phyloP scores from a whole-genome alignment of 495 filamentous ascomycete species.

The Copromyces sp. region DNA sequence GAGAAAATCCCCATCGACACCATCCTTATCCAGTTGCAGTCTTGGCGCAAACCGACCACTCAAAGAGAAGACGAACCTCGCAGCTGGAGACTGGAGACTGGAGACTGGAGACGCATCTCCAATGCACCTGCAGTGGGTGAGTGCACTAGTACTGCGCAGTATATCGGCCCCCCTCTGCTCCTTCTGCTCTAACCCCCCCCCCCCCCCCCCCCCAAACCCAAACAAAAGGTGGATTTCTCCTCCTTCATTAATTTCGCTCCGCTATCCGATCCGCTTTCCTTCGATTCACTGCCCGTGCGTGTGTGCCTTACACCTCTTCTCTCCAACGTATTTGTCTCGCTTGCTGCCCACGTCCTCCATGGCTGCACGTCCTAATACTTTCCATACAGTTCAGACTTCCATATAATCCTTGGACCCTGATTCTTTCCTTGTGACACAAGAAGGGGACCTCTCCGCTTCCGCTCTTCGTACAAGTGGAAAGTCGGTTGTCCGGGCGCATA shows the following conservation, averaged over 20 bases:
- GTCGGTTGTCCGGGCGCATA: background rate
- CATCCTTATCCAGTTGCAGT: background rate
- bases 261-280: background rate
- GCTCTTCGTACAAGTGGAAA: background rate
- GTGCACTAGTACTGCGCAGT: background rate
- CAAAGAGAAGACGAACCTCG: background rate
- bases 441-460: background rate
- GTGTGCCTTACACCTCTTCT: background rate
- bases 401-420: background rate
- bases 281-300: background rate
- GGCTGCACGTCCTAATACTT: background rate
- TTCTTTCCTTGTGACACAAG: background rate
- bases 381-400: background rate
- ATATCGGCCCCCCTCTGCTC: background rate
- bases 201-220: too few species aligned
- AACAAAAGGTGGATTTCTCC: background rate
- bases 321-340: background rate
- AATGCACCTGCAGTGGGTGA: background rate
- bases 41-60: background rate
- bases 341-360: background rate
- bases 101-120: background rate
- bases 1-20: background rate
- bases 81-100: background rate
- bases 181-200: background rate
- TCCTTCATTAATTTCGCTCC: background rate